A percentile compares a stretch with the other conserved stretches of the same genome.
These are phyloP conservation scores for Crithidia sp. DNA, from an alignment of 208 protist genomes.

Conservation along the genomic window DNA sequence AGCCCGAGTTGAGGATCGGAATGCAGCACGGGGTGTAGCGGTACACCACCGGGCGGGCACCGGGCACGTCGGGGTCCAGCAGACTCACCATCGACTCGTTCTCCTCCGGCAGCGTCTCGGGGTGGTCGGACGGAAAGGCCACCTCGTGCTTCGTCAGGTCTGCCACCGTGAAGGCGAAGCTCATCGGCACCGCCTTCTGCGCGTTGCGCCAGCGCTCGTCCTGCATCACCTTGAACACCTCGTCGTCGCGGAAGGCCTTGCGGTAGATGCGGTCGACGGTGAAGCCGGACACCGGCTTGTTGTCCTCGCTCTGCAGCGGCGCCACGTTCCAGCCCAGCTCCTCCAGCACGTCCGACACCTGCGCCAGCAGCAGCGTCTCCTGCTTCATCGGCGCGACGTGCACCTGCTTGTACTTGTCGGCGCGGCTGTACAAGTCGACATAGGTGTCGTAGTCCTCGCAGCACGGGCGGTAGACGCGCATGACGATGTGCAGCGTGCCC, in stretches of 20 bases:
- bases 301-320: conserved; percentile 36
- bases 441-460: conserved; percentile 87
- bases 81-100: conserved; percentile 84
- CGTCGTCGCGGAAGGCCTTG: conserved; percentile 53
- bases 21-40: conserved; percentile 84
- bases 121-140: conserved; percentile 64
- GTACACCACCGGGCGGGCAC: conserved; percentile 52
- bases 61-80: conserved; percentile 70
- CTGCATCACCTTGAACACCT: conserved; percentile 54
- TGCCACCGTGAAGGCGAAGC: conserved; percentile 57
- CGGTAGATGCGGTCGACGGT: conserved; percentile 52
- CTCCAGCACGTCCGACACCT: conserved; percentile 77
- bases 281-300: conserved; percentile 30
- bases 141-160: conserved; percentile 75
- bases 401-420: conserved; percentile 80
- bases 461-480: conserved; percentile 72
- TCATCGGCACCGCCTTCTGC: conserved; percentile 63
- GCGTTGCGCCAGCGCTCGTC: conserved; percentile 50
- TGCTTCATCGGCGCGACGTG: conserved; percentile 89
- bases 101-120: conserved; percentile 63
- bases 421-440: conserved; percentile 79
- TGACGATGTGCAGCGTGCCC: conserved; percentile 67
- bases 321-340: conserved; percentile 77
- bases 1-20: conserved; percentile 83
- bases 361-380: conserved; percentile 76